phyloP scores from a whole-genome alignment of 768 basidiomycete genomes.

The Lactifluus piperatus region DNA sequence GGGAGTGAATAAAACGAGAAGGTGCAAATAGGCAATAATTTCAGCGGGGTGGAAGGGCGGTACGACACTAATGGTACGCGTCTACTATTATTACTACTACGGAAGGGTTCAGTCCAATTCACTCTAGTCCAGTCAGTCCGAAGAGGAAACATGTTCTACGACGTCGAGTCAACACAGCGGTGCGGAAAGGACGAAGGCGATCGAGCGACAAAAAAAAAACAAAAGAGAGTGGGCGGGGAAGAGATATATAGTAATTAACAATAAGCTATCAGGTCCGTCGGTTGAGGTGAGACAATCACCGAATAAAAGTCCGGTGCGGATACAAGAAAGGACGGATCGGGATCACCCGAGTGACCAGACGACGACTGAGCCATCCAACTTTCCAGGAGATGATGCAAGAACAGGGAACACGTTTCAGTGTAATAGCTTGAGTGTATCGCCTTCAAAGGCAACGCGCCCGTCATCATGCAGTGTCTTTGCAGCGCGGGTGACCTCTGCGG shows the following conservation, averaged over 20 bases:
- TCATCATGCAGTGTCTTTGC: conserved; percentile 27
- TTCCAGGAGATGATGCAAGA: not conserved
- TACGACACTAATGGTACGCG: not conserved
- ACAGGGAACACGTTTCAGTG: not conserved
- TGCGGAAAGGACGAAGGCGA: not conserved
- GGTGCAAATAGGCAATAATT: not conserved
- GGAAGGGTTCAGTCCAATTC: not conserved
- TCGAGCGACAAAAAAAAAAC: not conserved
- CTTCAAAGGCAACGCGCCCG: conserved; percentile 26
- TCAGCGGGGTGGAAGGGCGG: not conserved
- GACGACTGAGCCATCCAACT: not conserved
- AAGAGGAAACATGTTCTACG: not conserved
- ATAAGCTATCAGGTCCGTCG: conserved; percentile 2
- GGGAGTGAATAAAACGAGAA: not conserved
- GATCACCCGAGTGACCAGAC: not conserved
- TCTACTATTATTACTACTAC: not conserved
- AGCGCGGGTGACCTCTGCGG: conserved; percentile 47
- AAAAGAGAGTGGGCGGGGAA: not conserved
- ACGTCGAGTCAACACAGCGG: not conserved
- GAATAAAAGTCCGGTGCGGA: not conserved
- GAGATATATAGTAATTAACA: not conserved
- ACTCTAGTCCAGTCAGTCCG: not conserved
- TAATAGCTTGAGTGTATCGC: conserved; percentile 26
- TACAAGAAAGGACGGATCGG: not conserved
- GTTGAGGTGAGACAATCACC: not conserved